A percentile compares a stretch with the other conserved stretches of the same genome.
Evolutionary conservation across 1,139 yeast genomes (phyloP).

Genomic region (Lodderomyces beijingensis): DNA sequence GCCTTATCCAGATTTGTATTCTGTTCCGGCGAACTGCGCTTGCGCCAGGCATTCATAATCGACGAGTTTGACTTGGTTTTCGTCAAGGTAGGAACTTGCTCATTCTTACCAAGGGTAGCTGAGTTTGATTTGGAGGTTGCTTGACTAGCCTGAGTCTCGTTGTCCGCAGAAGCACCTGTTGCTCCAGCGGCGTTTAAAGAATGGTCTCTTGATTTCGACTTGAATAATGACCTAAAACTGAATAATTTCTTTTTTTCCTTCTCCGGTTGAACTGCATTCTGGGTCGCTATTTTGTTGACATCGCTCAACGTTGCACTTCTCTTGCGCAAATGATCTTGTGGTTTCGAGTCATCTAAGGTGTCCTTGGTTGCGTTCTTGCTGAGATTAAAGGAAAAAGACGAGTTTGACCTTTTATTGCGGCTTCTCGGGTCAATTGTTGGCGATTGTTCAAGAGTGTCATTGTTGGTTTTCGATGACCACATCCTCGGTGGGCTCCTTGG

Average conservation of each 20-base stretch:
- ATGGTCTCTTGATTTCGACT: slow-evolving; percentile 29
- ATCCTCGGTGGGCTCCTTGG: too few relatives aligned
- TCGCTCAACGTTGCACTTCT: slow-evolving; percentile 24
- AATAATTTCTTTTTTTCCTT: slow-evolving; percentile 29
- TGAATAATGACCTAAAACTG: slow-evolving; percentile 39
- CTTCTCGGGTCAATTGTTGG: slow-evolving; percentile 1
- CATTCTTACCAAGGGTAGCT: background rate
- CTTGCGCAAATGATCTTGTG: slow-evolving; percentile 15
- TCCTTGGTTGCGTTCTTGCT: slow-evolving; percentile 8
- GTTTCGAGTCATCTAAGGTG: background rate
- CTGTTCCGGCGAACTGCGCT: slow-evolving; percentile 21
- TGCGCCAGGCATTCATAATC: slow-evolving; percentile 22
- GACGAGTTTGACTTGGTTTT: slow-evolving; percentile 9
- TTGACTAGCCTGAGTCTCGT: background rate
- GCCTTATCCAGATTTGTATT: slow-evolving; percentile 7
- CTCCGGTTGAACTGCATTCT: slow-evolving; percentile 3
- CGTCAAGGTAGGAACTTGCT: slow-evolving; percentile 3
- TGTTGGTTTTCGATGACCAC: background rate
- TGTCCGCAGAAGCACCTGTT: background rate
- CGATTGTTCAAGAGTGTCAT: too few relatives aligned
- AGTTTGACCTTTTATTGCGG: slow-evolving; percentile 28
- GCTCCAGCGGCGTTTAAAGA: slow-evolving; percentile 16
- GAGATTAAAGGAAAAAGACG: slow-evolving; percentile 23
- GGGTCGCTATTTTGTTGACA: slow-evolving; percentile 6
- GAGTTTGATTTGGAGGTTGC: slow-evolving; percentile 1